Conservation (phyloP, 257 asterid genomes). For the Verbascum thapsus region DNA sequence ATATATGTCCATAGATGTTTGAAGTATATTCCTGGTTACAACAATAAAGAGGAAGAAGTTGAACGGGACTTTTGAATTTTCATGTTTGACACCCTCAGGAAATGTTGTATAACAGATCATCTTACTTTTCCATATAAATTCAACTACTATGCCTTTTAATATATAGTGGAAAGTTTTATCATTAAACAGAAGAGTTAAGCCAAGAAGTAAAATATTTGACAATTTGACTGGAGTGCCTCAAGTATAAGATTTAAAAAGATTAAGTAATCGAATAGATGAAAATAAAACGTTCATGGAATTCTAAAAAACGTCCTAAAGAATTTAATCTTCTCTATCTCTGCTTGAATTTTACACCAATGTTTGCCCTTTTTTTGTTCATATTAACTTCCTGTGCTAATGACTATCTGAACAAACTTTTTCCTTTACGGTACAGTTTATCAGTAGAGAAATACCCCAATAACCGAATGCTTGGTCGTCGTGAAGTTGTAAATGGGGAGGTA, state of each 20-base stretch:
- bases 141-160: background rate
- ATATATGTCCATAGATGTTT: background rate
- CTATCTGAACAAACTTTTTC: slow-evolving; percentile 13
- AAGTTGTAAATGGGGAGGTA: slow-evolving; percentile 85
- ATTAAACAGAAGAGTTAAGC: background rate
- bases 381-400: slow-evolving; percentile 12
- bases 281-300: background rate
- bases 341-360: slow-evolving; percentile 1
- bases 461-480: slow-evolving; percentile 89
- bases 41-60: background rate
- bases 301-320: background rate
- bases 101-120: background rate
- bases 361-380: background rate
- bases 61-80: background rate
- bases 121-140: background rate
- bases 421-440: slow-evolving; percentile 58
- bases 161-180: background rate
- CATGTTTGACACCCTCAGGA: background rate
- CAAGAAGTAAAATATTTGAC: background rate
- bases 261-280: background rate
- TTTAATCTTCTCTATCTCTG: background rate
- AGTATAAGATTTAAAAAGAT: background rate
- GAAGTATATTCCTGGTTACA: background rate
- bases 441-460: slow-evolving; percentile 83
- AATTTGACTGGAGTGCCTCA: background rate